These are phyloP conservation scores for Mallotus japonicus DNA, from an alignment of 441 rosid genomes.

Conservation along the genomic window DNA sequence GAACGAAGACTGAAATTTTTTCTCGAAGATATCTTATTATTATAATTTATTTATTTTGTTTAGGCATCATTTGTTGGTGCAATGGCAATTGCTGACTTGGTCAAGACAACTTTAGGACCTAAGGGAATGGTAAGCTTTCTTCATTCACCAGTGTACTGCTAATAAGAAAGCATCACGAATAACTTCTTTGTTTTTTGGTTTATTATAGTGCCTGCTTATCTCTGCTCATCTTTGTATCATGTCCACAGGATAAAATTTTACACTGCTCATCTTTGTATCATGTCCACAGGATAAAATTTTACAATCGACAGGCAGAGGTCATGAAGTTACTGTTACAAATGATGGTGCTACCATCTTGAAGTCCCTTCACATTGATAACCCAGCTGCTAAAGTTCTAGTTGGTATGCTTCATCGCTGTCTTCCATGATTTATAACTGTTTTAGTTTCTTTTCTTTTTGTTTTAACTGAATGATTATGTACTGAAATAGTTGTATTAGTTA, in stretches of 20 bases:
- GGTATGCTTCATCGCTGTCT: conserved; percentile 50
- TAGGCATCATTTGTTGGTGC: conserved; percentile 96
- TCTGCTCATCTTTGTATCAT: not conserved
- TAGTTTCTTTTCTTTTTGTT: not conserved
- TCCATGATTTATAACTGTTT: not conserved
- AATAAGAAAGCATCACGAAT: not conserved
- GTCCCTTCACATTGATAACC: conserved; percentile 90
- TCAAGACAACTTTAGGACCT: conserved; percentile 95
- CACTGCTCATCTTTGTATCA: conserved; percentile 29
- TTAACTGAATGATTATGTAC: not conserved
- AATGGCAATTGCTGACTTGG: conserved; percentile 86
- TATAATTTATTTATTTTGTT: not conserved
- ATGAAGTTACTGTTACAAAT: conserved; percentile 77
- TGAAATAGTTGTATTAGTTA: not conserved
- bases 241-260: conserved; percentile 79
- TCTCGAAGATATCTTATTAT: no score
- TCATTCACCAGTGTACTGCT: not conserved
- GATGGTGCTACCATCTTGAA: conserved; percentile 97
- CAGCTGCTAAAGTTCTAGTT: conserved; percentile 94
- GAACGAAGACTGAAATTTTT: no score
- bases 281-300: conserved; percentile 79
- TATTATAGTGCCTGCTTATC: conserved; percentile 8
- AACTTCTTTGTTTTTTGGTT: not conserved
- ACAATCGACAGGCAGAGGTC: conserved; percentile 93
- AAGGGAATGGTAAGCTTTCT: conserved; percentile 82